Evolutionary conservation across 2,329 filamentous ascomycete species (phyloP).

Genomic region (Lachnellula willkommii): DNA sequence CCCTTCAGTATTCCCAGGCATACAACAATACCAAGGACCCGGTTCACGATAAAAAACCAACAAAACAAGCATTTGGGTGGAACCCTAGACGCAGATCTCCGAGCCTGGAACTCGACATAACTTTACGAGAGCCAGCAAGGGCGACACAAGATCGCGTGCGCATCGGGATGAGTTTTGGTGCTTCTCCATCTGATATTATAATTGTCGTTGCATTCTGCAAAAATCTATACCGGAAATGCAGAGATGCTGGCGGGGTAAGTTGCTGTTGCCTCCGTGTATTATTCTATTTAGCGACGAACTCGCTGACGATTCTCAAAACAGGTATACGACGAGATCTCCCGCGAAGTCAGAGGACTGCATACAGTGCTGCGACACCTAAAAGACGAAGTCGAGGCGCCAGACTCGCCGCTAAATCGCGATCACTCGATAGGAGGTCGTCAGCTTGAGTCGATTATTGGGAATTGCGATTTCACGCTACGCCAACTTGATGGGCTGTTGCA

Average conservation of each 20-base stretch:
- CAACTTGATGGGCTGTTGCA: conserved; percentile 50
- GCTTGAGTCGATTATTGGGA: conserved; percentile 47
- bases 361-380: conserved; percentile 53
- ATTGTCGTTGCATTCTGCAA: conserved; percentile 51
- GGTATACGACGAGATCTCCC: conserved; percentile 46
- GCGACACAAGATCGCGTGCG: background rate
- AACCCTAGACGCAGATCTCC: background rate
- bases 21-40: background rate
- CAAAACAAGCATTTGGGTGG: background rate
- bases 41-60: background rate
- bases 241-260: conserved; percentile 36
- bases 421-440: conserved; percentile 44
- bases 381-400: conserved; percentile 50
- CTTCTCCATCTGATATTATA: conserved; percentile 42
- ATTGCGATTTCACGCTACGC: conserved; percentile 50
- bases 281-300: background rate
- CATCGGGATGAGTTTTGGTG: conserved; percentile 22
- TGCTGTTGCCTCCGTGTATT: background rate
- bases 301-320: background rate
- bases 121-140: background rate
- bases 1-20: background rate
- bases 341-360: conserved; percentile 49
- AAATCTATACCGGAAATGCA: conserved; percentile 50
- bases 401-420: conserved; percentile 48
- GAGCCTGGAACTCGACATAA: background rate